Conservation (phyloP, 2,329 filamentous ascomycete genomes). For the Fonsecaea multimorphosa region DNA sequence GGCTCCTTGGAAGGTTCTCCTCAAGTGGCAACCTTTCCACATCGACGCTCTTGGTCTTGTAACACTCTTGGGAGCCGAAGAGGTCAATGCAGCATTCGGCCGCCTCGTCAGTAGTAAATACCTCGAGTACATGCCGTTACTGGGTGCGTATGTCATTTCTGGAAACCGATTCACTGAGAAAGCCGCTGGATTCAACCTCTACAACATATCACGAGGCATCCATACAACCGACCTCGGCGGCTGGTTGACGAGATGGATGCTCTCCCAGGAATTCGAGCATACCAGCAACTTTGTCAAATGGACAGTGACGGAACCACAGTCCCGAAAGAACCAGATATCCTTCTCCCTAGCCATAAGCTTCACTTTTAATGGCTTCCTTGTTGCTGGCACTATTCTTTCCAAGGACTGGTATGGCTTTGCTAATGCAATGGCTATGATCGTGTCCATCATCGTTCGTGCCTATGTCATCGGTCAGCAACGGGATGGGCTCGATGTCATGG, state of each 20-base stretch:
- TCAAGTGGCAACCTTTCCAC: constrained; percentile 34
- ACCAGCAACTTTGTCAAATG: constrained; percentile 32
- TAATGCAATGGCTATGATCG: constrained; percentile 32
- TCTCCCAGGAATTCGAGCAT: constrained; percentile 29
- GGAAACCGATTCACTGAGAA: constrained; percentile 36
- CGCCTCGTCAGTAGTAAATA: constrained; percentile 35
- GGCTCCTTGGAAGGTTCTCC: constrained; percentile 31
- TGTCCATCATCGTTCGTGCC: constrained; percentile 30
- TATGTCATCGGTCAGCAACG: constrained; percentile 32
- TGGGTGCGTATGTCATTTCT: constrained; percentile 39
- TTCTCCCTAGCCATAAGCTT: constrained; percentile 27
- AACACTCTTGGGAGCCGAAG: constrained; percentile 39
- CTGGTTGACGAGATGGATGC: constrained; percentile 36
- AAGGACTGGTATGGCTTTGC: constrained; percentile 36
- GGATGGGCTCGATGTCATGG: constrained; percentile 25
- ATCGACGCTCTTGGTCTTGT: constrained; percentile 40
- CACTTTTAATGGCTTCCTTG: constrained; percentile 26
- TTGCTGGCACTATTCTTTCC: constrained; percentile 29
- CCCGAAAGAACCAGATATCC: constrained; percentile 16
- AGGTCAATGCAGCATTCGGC: constrained; percentile 37
- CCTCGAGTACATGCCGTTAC: constrained; percentile 38
- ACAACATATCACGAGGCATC: constrained; percentile 39
- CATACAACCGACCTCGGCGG: constrained; percentile 35
- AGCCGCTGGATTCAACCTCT: constrained; percentile 36
- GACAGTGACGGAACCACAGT: constrained; percentile 24